These are phyloP conservation scores for Ceratobasidium sp. DNA, from an alignment of 1,284 basidiomycete species.

Conservation along the genomic window DNA sequence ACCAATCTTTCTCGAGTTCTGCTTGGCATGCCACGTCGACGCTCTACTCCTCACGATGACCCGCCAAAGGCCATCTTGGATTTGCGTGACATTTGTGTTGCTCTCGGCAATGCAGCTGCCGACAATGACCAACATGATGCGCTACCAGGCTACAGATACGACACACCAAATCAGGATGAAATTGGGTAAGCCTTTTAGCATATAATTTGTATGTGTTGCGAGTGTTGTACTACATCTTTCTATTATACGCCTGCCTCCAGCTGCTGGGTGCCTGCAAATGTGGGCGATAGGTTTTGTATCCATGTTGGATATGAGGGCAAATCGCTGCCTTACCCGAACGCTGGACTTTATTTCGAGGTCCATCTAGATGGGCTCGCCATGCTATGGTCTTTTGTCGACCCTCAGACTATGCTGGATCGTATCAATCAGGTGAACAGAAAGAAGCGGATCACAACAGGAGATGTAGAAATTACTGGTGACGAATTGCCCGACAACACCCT, in stretches of 20 bases:
- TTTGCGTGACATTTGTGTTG: background rate
- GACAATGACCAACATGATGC: background rate
- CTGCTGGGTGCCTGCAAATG: background rate
- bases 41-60: too few relatives aligned
- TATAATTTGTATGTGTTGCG: background rate
- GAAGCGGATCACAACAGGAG: background rate
- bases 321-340: background rate
- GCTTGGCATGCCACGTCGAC: too few relatives aligned
- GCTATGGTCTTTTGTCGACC: background rate
- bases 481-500: background rate
- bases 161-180: background rate
- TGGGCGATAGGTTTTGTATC: background rate
- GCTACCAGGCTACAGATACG: background rate
- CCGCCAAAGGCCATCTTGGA: background rate
- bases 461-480: background rate
- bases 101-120: background rate
- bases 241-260: background rate
- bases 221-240: background rate
- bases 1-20: too few relatives aligned
- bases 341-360: background rate
- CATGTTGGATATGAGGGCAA: slow-evolving; percentile 4
- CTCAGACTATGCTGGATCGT: background rate
- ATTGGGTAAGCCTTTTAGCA: background rate
- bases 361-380: background rate
- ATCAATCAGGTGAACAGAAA: background rate